Base-by-base conservation (phyloP, 148 eudicot species). In the Vaccinium darrowii region DNA sequence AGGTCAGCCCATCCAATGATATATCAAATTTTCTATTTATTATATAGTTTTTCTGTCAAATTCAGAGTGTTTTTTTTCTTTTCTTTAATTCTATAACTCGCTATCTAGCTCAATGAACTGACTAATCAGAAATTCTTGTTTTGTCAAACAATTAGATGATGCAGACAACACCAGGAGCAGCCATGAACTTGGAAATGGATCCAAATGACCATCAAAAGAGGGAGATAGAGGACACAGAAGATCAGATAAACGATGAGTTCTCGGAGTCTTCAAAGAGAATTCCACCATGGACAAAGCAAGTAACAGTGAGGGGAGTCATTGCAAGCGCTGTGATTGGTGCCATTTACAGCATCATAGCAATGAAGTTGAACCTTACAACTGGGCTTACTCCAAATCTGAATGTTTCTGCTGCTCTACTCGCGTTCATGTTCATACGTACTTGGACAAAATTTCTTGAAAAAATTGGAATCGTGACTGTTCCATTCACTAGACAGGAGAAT, bases 401-500 rank as follows among this genome's bases (percentile, higher is more conserved):
- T 67, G 98, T 93, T 51, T 92, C 98, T 3, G 98, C 98, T 81
- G 98, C 95, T 1, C 93, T 95, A 52, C 89, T 95, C 19, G 98
- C 96, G 4, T 95, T 92, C 82, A 86, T 95, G 39, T 88, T 94
- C 85, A 84, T 95, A 8, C 85, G 90, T 7, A 67, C 86, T 2
- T 94, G 96, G 96, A 90, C 88, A 2, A 92, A 91, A 82, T 4
- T 93, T 19, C 81, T 92, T 13, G 80, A 89, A n/a, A 93, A 89
- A 76, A 49, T 76, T 10, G 98, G 98, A 11, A 71, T 93, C 54
- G 79, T 86, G 15, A 86, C 94, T 0, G 84, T 69, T 81, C 98
- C 98, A 1, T 95, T 95, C 80, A 94, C 98, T 16, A 87, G 89
- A 73, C 98, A 95, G 86, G 98, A 95, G 89, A 95, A 95, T 25